Evolutionary conservation across 495 filamentous ascomycete species (phyloP).

Genomic region (Xylaria intraflava): DNA sequence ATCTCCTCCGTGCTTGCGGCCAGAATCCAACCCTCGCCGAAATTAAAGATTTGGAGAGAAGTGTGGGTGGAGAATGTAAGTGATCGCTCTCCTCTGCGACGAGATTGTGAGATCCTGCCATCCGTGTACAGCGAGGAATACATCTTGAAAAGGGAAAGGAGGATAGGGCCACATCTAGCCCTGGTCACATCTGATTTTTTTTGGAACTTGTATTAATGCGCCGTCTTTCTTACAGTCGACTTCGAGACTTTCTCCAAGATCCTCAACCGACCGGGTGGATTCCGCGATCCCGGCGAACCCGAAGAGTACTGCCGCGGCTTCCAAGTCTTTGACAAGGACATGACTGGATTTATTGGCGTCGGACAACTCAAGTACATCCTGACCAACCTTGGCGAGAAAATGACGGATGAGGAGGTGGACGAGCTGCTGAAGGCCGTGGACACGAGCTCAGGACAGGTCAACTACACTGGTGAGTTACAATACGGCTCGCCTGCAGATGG

Average conservation of each 20-base stretch:
- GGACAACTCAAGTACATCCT: slow-evolving; percentile 95
- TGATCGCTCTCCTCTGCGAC: slow-evolving; percentile 18
- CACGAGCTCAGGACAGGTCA: slow-evolving; percentile 87
- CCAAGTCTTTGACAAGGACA: slow-evolving; percentile 98
- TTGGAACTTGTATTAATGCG: background rate
- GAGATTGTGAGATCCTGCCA: background rate
- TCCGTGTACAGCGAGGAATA: background rate
- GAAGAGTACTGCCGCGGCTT: slow-evolving; percentile 98
- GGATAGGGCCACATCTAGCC: background rate
- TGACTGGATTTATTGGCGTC: slow-evolving; percentile 95
- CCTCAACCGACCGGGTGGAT: slow-evolving; percentile 94
- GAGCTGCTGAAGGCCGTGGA: slow-evolving; percentile 97
- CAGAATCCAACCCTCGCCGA: slow-evolving; percentile 95
- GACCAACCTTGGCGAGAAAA: slow-evolving; percentile 96
- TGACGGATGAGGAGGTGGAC: slow-evolving; percentile 97
- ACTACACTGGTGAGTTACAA: slow-evolving; percentile 77
- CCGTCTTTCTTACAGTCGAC: slow-evolving; percentile 61
- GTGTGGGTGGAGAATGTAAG: slow-evolving; percentile 83
- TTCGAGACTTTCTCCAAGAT: slow-evolving; percentile 94
- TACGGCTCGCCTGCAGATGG: background rate
- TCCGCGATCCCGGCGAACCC: slow-evolving; percentile 94
- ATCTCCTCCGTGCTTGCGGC: slow-evolving; percentile 90
- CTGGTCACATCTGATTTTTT: background rate
- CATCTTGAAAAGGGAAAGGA: background rate
- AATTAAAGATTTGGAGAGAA: slow-evolving; percentile 83